phyloP scores from a whole-genome alignment of 2,329 filamentous ascomycete species.

The Phoma herbarum region DNA sequence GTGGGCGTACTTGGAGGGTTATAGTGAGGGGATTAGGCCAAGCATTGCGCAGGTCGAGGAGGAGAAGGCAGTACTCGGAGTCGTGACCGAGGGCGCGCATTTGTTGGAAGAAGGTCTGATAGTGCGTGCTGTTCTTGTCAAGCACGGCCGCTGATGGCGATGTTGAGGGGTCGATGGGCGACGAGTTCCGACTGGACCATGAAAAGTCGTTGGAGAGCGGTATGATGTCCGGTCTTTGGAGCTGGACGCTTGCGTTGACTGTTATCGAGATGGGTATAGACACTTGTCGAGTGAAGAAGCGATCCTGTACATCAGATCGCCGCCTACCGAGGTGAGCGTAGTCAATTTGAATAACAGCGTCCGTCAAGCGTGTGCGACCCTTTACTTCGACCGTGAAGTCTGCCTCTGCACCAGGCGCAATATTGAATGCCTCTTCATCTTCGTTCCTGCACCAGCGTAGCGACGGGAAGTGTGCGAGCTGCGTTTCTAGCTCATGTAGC shows the following conservation, averaged over 20 bases:
- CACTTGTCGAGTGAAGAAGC: slow-evolving; percentile 85
- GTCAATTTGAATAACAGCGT: slow-evolving; percentile 81
- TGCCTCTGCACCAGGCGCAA: slow-evolving; percentile 71
- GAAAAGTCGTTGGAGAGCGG: slow-evolving; percentile 75
- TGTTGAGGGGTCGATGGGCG: not conserved
- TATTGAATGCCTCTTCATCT: slow-evolving; percentile 62
- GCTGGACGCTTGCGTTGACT: slow-evolving; percentile 88
- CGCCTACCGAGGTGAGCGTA: slow-evolving; percentile 82
- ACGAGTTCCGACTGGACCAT: slow-evolving; percentile 59
- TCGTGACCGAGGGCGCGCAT: slow-evolving; percentile 54
- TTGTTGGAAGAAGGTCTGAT: slow-evolving; percentile 57
- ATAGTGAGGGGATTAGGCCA: slow-evolving; percentile 84
- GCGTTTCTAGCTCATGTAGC: slow-evolving; percentile 84
- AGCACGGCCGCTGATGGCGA: slow-evolving; percentile 1
- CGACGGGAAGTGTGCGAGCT: slow-evolving; percentile 76
- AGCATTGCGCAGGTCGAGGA: slow-evolving; percentile 86
- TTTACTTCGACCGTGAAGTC: slow-evolving; percentile 85
- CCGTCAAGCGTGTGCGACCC: slow-evolving; percentile 84
- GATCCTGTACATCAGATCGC: slow-evolving; percentile 71
- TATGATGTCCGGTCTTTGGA: slow-evolving; percentile 80
- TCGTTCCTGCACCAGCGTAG: slow-evolving; percentile 59
- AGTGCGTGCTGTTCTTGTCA: slow-evolving; percentile 50
- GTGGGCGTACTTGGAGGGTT: slow-evolving; percentile 61
- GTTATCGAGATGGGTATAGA: slow-evolving; percentile 84
- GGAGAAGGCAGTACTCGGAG: slow-evolving; percentile 76